Evolutionary conservation across 2,329 filamentous ascomycete genomes (phyloP).

Genomic region (Knufia fluminis): DNA sequence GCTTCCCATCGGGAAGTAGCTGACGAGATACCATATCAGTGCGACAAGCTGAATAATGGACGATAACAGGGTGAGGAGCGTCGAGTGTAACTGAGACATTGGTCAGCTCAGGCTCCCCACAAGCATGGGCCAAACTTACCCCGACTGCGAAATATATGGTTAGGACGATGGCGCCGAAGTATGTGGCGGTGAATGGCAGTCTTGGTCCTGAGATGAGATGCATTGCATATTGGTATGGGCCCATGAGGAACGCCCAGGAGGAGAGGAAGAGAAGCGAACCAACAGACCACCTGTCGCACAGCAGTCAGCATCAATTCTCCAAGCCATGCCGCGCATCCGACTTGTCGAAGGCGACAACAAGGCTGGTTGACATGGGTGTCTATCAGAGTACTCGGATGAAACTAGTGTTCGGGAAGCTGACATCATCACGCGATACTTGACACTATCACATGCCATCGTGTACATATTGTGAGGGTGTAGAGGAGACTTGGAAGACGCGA

Average conservation of each 20-base stretch:
- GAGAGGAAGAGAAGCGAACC: conserved; percentile 82
- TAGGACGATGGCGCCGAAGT: conserved; percentile 84
- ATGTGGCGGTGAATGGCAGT: conserved; percentile 84
- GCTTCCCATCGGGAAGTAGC: conserved; percentile 96
- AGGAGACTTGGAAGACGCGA: conserved; percentile 8
- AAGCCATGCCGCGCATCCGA: conserved; percentile 3
- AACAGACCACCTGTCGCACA: conserved; percentile 70
- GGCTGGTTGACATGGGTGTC: neutral
- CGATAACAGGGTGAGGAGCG: conserved; percentile 74
- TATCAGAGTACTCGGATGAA: neutral
- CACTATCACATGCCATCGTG: conserved; percentile 20
- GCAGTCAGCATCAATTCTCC: conserved; percentile 20
- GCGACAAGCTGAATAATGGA: conserved; percentile 75
- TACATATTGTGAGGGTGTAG: conserved; percentile 17
- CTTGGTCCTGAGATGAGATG: conserved; percentile 78
- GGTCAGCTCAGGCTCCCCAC: conserved; percentile 85
- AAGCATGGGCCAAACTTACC: conserved; percentile 64
- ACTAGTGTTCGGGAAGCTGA: conserved; percentile 15
- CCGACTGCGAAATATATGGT: conserved; percentile 89
- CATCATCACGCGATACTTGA: conserved; percentile 22
- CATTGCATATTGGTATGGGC: conserved; percentile 68
- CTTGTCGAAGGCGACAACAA: neutral
- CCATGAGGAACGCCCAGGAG: conserved; percentile 93
- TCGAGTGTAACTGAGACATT: conserved; percentile 61
- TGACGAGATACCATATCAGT: conserved; percentile 86